Evolutionary conservation across 768 basidiomycete genomes (phyloP), one percentile per base, ranked within the genome.

Genomic region (Kwoniella heveanensis): DNA sequence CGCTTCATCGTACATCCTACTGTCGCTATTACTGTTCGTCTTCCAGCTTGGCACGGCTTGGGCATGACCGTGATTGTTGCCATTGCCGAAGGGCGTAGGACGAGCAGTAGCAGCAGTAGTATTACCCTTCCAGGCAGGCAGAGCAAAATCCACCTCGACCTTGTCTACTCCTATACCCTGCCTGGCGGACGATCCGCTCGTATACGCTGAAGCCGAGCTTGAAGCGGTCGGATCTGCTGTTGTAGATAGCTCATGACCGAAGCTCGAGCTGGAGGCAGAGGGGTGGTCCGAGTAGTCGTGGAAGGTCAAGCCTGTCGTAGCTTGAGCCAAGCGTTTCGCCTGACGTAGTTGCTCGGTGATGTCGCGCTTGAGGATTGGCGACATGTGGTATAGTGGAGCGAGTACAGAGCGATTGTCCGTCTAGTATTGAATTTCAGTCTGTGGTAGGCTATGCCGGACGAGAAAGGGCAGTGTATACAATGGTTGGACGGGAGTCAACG

Each of bases 321-420:
- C 64, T 10, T 54, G 32, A 25, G 71, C 69, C 26, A 76, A 52
- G 39, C 68, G 59, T 19, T 67, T 61, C n/a, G 74, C 74, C 49
- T 76, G 71, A 30, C 72, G 65, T 22, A 66, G 44, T n/a, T 70
- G 70, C 37, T 76, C 74, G n/a, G 58, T 46, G 13, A 76, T 60
- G 57, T 76, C 74, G 27, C 74, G 39, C 47, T 76, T 73, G 37
- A 73, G 68, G 48, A 76, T 76, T 19, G 74, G 74, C 8, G 74
- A 76, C 74, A 76, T 76, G 25, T 53, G 4, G 29, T 29, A 13
- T 32, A 6, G 32, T 5, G 32, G 32, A 32, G 32, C 32, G 7
- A 13, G 5, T 32, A 32, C 32, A 13, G 17, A 39, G 10, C 10
- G 9, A 55, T 15, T 22, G 9, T n/a, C 9, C 19, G 7, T 48